A percentile compares a stretch with the other conserved stretches of the same genome.
Evolutionary conservation across 371 early-diverging fungal species (phyloP).

Genomic region (Apophysomyces sp.): DNA sequence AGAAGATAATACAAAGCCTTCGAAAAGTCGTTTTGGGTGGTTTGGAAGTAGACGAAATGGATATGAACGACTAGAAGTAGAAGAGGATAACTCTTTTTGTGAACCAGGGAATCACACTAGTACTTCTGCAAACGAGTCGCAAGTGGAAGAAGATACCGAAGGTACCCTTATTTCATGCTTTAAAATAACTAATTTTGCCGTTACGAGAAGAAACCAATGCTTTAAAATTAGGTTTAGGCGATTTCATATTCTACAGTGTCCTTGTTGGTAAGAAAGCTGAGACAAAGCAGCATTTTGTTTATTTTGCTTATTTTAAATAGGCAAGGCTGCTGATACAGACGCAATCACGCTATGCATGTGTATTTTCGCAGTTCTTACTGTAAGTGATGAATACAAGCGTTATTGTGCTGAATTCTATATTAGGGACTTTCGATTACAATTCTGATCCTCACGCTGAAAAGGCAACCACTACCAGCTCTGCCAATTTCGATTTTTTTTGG

Average conservation of each 20-base stretch:
- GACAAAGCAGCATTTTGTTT: background rate
- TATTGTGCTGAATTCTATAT: background rate
- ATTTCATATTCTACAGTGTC: conserved; percentile 26
- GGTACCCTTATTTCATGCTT: background rate
- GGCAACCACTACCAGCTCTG: conserved; percentile 15
- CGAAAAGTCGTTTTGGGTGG: background rate
- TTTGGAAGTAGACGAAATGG: background rate
- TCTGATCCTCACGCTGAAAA: conserved; percentile 16
- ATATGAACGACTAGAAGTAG: conserved; percentile 2
- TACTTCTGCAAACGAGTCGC: background rate
- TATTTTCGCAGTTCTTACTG: conserved; percentile 19
- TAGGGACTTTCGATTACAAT: conserved; percentile 20
- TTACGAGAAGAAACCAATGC: conserved; percentile 11
- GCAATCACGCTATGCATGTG: conserved; percentile 17
- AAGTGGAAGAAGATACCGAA: background rate
- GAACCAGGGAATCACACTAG: background rate
- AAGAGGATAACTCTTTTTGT: background rate
- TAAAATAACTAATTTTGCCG: background rate
- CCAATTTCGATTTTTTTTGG: conserved; percentile 25
- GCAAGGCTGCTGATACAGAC: conserved; percentile 16
- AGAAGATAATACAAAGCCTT: background rate
- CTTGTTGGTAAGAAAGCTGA: conserved; percentile 13
- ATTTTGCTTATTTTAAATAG: background rate
- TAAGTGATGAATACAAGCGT: background rate
- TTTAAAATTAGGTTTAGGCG: conserved; percentile 22